These are phyloP conservation scores for Ambrosiella cleistominuta DNA, from an alignment of 2,329 filamentous ascomycete species.

Conservation along the genomic window DNA sequence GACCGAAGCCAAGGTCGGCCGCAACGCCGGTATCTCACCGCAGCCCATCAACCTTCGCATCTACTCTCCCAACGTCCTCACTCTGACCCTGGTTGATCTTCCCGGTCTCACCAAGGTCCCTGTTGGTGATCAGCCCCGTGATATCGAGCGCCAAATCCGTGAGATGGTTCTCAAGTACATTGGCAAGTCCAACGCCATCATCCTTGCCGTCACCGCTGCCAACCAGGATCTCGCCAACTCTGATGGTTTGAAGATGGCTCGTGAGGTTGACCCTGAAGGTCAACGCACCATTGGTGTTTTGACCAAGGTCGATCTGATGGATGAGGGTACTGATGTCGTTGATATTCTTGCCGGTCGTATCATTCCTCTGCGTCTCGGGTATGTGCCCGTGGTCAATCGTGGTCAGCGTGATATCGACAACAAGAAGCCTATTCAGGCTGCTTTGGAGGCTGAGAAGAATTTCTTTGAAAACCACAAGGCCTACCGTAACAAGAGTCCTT, in stretches of 20 bases:
- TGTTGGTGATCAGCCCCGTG: slow-evolving; percentile 86
- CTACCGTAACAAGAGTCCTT: slow-evolving; percentile 94
- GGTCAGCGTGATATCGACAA: slow-evolving; percentile 97
- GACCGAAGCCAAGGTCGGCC: slow-evolving; percentile 89
- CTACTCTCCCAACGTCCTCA: slow-evolving; percentile 96
- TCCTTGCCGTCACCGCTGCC: slow-evolving; percentile 86
- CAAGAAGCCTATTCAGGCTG: slow-evolving; percentile 81
- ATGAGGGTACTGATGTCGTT: slow-evolving; percentile 93
- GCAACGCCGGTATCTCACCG: slow-evolving; percentile 90
- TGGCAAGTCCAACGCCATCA: slow-evolving; percentile 94
- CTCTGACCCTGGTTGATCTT: slow-evolving; percentile 87
- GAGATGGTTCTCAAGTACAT: slow-evolving; percentile 99
- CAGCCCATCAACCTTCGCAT: slow-evolving; percentile 95
- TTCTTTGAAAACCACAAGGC: slow-evolving; percentile 99
- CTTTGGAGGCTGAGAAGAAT: slow-evolving; percentile 82
- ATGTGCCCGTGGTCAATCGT: slow-evolving; percentile 94
- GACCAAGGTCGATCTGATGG: slow-evolving; percentile 98
- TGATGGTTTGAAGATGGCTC: slow-evolving; percentile 85
- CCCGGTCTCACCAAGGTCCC: slow-evolving; percentile 93
- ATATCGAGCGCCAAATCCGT: slow-evolving; percentile 90
- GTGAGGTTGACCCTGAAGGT: slow-evolving; percentile 93
- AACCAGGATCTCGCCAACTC: slow-evolving; percentile 98
- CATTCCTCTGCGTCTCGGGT: slow-evolving; percentile 84
- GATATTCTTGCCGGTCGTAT: slow-evolving; percentile 96
- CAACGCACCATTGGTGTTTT: slow-evolving; percentile 96